Conservation (phyloP, 2,329 filamentous ascomycete species). For the Sclerotinia spermophila region DNA sequence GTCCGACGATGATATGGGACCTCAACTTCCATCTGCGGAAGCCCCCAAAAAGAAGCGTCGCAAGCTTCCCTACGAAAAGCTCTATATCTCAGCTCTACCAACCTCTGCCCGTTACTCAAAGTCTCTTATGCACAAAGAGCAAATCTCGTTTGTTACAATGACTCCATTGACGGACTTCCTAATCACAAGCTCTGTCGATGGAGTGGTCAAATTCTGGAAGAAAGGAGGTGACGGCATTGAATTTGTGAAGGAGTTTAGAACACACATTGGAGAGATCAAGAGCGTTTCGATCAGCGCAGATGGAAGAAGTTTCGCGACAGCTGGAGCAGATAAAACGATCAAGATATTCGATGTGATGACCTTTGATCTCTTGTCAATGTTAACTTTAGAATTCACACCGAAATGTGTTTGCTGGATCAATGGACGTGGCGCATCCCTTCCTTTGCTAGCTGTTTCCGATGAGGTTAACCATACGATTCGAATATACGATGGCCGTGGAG, state of each 20-base stretch:
- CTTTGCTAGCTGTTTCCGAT: constrained; percentile 79
- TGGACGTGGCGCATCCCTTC: constrained; percentile 78
- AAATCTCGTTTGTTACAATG: constrained; percentile 81
- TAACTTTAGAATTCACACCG: constrained; percentile 72
- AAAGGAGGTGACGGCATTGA: constrained; percentile 87
- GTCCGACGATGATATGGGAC: constrained; percentile 90
- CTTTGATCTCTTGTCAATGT: constrained; percentile 80
- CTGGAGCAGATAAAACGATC: constrained; percentile 71
- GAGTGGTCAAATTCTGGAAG: constrained; percentile 99
- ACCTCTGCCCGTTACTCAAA: constrained; percentile 80
- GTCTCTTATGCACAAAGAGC: constrained; percentile 97
- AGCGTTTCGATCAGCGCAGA: constrained; percentile 84
- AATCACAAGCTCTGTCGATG: constrained; percentile 89
- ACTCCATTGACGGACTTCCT: constrained; percentile 92
- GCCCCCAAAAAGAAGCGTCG: constrained; percentile 87
- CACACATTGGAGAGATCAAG: constrained; percentile 80
- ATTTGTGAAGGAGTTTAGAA: constrained; percentile 97
- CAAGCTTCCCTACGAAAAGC: constrained; percentile 88
- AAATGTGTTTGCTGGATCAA: constrained; percentile 91
- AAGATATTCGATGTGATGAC: constrained; percentile 82
- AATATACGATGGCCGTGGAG: constrained; percentile 87
- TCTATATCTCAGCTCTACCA: constrained; percentile 88
- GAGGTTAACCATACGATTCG: constrained; percentile 68
- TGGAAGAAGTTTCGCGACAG: constrained; percentile 89
- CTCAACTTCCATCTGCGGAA: constrained; percentile 75